These are phyloP conservation scores for Phaeotremella skinneri DNA, from an alignment of 768 basidiomycete genomes.

Conservation along the genomic window DNA sequence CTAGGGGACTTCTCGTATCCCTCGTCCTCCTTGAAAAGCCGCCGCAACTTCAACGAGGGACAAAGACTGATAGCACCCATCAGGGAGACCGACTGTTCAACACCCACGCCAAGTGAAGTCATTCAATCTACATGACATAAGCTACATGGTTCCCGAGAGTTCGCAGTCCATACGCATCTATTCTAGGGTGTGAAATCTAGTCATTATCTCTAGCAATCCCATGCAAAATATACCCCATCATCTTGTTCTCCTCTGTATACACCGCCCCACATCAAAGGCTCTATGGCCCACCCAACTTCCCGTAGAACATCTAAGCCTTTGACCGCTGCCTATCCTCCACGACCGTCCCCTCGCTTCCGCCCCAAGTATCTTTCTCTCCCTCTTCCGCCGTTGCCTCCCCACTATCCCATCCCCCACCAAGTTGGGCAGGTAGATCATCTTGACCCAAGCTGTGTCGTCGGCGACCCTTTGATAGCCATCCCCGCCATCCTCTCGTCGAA, in stretches of 20 bases:
- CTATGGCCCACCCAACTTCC: too few species aligned
- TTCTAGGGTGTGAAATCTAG: neutral
- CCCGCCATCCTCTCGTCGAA: conserved; percentile 27
- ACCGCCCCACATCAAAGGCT: too few species aligned
- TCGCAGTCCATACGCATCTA: too few species aligned
- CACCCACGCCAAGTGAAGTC: conserved; percentile 1
- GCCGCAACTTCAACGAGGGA: too few species aligned
- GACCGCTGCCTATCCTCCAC: neutral
- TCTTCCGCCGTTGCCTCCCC: neutral
- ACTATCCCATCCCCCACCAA: neutral
- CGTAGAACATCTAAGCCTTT: too few species aligned
- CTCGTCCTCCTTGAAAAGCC: too few species aligned
- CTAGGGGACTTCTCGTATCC: too few species aligned
- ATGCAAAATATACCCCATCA: neutral
- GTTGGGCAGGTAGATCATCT: neutral
- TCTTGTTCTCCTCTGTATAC: neutral
- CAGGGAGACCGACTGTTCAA: conserved; percentile 1
- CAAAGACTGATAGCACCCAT: neutral
- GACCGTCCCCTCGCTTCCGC: neutral
- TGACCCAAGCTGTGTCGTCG: neutral
- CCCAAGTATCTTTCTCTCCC: neutral
- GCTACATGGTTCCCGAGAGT: too few species aligned
- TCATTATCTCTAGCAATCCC: neutral
- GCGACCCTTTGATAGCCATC: conserved; percentile 12
- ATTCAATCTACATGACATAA: neutral